phyloP scores from a whole-genome alignment of 805 yeast species.

The Wickerhamomyces xylosicus region DNA sequence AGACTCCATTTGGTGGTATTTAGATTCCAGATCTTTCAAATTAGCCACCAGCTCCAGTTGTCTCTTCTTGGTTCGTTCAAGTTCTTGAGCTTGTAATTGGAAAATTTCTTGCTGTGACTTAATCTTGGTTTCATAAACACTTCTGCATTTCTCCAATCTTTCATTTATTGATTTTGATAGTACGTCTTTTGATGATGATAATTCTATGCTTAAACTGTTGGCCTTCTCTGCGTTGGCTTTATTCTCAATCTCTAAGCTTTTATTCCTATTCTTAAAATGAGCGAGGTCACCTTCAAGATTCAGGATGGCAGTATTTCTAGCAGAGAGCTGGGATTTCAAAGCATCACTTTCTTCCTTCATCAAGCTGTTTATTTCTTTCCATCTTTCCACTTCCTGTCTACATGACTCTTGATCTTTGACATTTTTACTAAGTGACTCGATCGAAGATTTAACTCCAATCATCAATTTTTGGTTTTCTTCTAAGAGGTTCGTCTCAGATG shows the following conservation, averaged over 20 bases:
- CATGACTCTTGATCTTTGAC: slow-evolving; percentile 11
- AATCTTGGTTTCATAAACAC: slow-evolving; percentile 24
- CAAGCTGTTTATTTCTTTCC: slow-evolving; percentile 1
- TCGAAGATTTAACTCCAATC: slow-evolving; percentile 7
- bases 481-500: not conserved
- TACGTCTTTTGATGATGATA: not conserved
- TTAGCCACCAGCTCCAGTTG: slow-evolving; percentile 7
- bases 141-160: slow-evolving; percentile 12
- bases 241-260: not conserved
- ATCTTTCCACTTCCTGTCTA: slow-evolving; percentile 2
- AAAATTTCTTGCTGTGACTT: slow-evolving; percentile 25
- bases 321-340: not conserved
- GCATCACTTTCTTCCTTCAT: slow-evolving; percentile 1
- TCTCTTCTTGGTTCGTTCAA: slow-evolving; percentile 9
- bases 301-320: not conserved
- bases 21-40: slow-evolving; percentile 6
- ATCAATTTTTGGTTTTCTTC: too few relatives aligned
- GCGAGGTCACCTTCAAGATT: not conserved
- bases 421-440: slow-evolving; percentile 11
- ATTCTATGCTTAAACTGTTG: not conserved
- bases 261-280: not conserved
- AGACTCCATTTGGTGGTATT: slow-evolving; percentile 3
- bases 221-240: slow-evolving; percentile 1
- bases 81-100: slow-evolving; percentile 20
- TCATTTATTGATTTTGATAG: slow-evolving; percentile 6